Evolutionary conservation across 73 alveolate genomes (phyloP).

Genomic region (Blepharisma japonicum): DNA sequence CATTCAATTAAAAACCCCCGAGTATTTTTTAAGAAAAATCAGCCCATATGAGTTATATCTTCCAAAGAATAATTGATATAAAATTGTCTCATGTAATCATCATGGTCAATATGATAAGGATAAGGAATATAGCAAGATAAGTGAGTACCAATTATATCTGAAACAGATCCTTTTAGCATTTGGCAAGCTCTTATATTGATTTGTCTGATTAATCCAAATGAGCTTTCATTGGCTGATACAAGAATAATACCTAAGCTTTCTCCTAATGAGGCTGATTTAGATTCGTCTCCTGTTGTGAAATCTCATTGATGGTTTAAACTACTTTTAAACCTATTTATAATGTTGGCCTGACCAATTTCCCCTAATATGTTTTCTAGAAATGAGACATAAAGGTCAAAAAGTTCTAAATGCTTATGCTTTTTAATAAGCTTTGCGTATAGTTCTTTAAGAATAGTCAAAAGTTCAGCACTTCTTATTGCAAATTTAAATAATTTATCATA

Average conservation of each 20-base stretch:
- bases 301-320: no score
- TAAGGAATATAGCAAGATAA: neutral
- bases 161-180: neutral
- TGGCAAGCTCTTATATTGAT: neutral
- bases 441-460: no score
- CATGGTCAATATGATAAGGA: neutral
- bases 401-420: no score
- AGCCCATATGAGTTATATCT: neutral
- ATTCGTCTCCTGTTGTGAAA: no score
- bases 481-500: no score
- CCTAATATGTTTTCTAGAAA: no score
- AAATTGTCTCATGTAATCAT: neutral
- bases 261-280: neutral
- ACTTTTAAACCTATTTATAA: no score
- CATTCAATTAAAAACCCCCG: constrained; percentile 4
- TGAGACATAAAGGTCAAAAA: no score
- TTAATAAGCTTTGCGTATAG: no score
- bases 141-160: neutral
- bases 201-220: neutral
- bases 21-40: neutral
- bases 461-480: no score
- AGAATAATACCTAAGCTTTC: neutral
- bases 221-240: neutral
- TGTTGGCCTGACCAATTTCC: no score
- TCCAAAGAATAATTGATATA: neutral